Base-by-base conservation (phyloP, 108 stramenopile genomes). In the Pseudonitzschia multiseries region DNA sequence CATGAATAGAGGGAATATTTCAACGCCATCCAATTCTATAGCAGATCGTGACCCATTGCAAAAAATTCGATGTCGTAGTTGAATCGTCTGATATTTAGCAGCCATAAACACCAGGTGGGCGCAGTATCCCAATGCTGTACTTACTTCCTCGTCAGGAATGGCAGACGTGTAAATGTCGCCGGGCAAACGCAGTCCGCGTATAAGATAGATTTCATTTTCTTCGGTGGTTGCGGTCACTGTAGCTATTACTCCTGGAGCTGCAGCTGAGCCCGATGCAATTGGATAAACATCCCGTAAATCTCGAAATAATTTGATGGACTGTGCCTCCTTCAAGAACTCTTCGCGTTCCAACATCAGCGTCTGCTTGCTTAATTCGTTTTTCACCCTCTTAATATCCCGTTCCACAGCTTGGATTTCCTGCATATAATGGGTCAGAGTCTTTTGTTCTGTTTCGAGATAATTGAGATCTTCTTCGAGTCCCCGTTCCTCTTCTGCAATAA, bases 1-100 rank as follows among this genome's bases (percentile, higher is more conserved):
- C 28, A 67, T 13, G 22, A 96, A 83, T n/a, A 93, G 94, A 59
- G 86, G 86, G 21, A 93, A 83, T 10, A 67, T 41, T 27, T 68
- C 84, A 29, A 79, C 75, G 31, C 44, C 66, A 61, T 78, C 77
- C 20, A 48, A 33, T 67, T 83, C 73, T 27, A 89, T 76, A 10
- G 80, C 88, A 15, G 87, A 94, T 52, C 96, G 90, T 22, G 91
- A 93, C 27, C 90, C 89, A 57, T 92, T 92, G 81, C 87, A 93
- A 78, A 95, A 75, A 43, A 95, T 79, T 33, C 80, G 78, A 66
- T 95, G 88, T 53, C 94, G 84, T 24, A 95, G 73, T 27, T 86
- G 77, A 15, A 95, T 83, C 18, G 73, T 67, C 22, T 94, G 83
- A 63, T 96, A 96, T 79, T 96, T 96, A 71, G 81, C 77, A 50